Base-by-base conservation (phyloP, 2,329 filamentous ascomycete genomes). In the Tolypocladium sp. region DNA sequence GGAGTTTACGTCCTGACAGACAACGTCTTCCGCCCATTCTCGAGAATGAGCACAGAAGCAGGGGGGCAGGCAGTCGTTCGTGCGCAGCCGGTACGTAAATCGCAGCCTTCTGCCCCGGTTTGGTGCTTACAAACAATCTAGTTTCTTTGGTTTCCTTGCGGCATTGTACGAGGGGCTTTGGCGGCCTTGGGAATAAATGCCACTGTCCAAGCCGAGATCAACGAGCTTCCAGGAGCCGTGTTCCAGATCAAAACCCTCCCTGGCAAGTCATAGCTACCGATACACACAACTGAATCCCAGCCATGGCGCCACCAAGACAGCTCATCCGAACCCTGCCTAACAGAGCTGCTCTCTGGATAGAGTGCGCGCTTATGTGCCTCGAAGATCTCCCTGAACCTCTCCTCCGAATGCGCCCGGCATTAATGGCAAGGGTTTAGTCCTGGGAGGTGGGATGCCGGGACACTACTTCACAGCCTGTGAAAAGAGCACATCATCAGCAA, bases 1-100 rank as follows among this genome's bases (percentile, higher is more conserved):
- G 94, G 94, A 56, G 92, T 97, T 65, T 99, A 97, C 73, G 94
- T 99, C 51, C 79, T 99, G 57, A 97, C 93, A 17, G 94, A 99
- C 75, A 92, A 92, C 71, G 80, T 88, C 12, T 99, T 99, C 77
- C 88, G 91, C 55, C 92, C 93, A 0, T 88, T 99, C 65, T 83
- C 86, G 41, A 84, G 92, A 55, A 97, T 97, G 92, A 93, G 89
- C 69, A 89, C 92, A 64, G 88, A 93, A 66, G 79, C 85, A 22
- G 84, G 88, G 46, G 86, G 87, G 13, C 87, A 91, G 70, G 89
- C 88, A 20, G 82, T 92, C 55, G 76, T 82, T 25, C 82, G 86
- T 67, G 92, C 92, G 33, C 90, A 95, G 70, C 88, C 90, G 64
- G 91, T 95, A 82, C 66, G 86, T 77, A 1, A 51, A 55, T 20